phyloP scores from a whole-genome alignment of 2,329 filamentous ascomycete genomes.

The Elsinoe arachidis region DNA sequence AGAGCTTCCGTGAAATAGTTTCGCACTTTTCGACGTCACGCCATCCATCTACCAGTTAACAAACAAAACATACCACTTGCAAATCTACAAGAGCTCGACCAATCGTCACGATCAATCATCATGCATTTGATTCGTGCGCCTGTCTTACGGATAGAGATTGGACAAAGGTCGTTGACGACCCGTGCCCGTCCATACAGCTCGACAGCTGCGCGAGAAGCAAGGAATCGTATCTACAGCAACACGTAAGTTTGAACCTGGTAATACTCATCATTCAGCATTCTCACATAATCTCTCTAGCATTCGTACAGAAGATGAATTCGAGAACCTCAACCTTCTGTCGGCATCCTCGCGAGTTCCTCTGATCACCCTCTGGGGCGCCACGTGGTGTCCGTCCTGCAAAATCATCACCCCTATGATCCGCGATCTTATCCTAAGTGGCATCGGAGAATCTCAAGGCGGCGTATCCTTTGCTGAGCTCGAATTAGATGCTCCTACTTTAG shows the following conservation, averaged over 20 bases:
- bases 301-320: constrained; percentile 39
- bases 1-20: no score
- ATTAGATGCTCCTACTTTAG: constrained; percentile 38
- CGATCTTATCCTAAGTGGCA: constrained; percentile 35
- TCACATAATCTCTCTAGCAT: constrained; percentile 25
- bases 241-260: constrained; percentile 5
- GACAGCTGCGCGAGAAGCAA: constrained; percentile 14
- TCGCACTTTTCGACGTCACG: no score
- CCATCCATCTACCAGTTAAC: no score
- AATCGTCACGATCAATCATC: no score
- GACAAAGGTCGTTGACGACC: not conserved
- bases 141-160: no score
- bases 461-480: constrained; percentile 42
- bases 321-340: constrained; percentile 40
- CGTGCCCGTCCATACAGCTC: constrained; percentile 13
- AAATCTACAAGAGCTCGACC: no score
- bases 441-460: constrained; percentile 38
- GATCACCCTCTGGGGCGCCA: constrained; percentile 43
- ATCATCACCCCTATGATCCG: constrained; percentile 35
- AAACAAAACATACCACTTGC: no score
- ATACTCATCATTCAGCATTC: not conserved
- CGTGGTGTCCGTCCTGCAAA: constrained; percentile 39
- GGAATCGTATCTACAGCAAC: constrained; percentile 17
- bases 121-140: no score
- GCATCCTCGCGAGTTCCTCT: constrained; percentile 36